Evolutionary conservation across 257 asterid species (phyloP).

Genomic region (Anisodus acutangulus): DNA sequence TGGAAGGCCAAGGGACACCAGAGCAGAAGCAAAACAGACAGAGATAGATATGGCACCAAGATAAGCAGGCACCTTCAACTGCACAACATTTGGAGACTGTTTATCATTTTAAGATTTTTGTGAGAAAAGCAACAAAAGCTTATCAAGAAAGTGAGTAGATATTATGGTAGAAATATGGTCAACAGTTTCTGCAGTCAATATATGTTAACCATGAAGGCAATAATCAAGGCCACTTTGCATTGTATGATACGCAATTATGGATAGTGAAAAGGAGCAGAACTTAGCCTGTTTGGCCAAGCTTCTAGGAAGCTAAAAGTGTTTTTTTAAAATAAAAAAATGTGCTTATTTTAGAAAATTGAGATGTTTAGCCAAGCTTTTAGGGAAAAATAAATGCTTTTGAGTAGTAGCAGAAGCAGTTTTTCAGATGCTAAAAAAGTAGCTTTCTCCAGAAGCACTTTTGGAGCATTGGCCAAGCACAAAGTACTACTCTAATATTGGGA

Average conservation of each 20-base stretch:
- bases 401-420: too few species aligned
- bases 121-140: background rate
- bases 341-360: too few species aligned
- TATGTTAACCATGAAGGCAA: background rate
- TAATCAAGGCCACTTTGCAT: background rate
- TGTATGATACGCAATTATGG: background rate
- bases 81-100: conserved; percentile 64
- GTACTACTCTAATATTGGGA: too few species aligned
- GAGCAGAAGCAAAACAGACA: conserved; percentile 63
- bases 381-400: too few species aligned
- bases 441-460: too few species aligned
- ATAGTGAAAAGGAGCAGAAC: conserved; percentile 5
- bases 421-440: too few species aligned
- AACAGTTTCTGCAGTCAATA: background rate
- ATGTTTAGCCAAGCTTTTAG: too few species aligned
- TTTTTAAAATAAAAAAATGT: too few species aligned
- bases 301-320: too few species aligned
- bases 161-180: background rate
- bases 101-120: conserved; percentile 35
- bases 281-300: background rate
- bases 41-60: conserved; percentile 68
- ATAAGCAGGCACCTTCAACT: conserved; percentile 69
- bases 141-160: background rate
- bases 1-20: conserved; percentile 73
- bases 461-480: too few species aligned